Conservation (phyloP, 2,329 filamentous ascomycete genomes). For the Alternaria sp. region DNA sequence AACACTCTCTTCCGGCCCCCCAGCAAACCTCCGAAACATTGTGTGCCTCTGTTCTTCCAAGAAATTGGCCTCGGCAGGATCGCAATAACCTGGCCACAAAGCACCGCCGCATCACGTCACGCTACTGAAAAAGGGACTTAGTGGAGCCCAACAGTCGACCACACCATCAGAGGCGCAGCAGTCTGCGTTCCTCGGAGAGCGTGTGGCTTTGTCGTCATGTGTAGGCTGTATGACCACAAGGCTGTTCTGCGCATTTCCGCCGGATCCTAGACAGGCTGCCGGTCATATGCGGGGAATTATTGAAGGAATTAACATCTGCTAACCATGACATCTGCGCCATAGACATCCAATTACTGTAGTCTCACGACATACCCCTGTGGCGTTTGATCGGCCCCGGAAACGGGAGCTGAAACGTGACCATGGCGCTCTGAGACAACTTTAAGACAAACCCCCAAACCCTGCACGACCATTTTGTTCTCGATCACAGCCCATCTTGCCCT, state of each 20-base stretch:
- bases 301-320: slow-evolving; percentile 14
- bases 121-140: slow-evolving; percentile 10
- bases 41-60: slow-evolving; percentile 17
- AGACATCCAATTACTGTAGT: slow-evolving; percentile 30
- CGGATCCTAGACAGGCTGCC: not conserved
- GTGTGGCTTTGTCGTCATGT: slow-evolving; percentile 30
- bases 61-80: slow-evolving; percentile 17
- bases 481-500: slow-evolving; percentile 23
- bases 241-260: slow-evolving; percentile 15
- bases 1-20: slow-evolving; percentile 34
- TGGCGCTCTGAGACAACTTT: slow-evolving; percentile 48
- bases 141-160: slow-evolving; percentile 19
- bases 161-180: slow-evolving; percentile 32
- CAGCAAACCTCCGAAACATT: slow-evolving; percentile 28
- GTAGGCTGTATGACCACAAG: slow-evolving; percentile 11
- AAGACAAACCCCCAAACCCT: slow-evolving; percentile 41
- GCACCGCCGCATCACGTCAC: slow-evolving; percentile 15
- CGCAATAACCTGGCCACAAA: slow-evolving; percentile 12
- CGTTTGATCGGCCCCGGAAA: slow-evolving; percentile 40
- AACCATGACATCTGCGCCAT: slow-evolving; percentile 3
- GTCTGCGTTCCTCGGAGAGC: slow-evolving; percentile 7
- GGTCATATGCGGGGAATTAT: slow-evolving; percentile 31
- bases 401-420: slow-evolving; percentile 47
- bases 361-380: slow-evolving; percentile 39
- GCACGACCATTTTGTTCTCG: slow-evolving; percentile 35